Base-by-base conservation (phyloP, 768 basidiomycete genomes). In the Kwoniella newhampshirensis region DNA sequence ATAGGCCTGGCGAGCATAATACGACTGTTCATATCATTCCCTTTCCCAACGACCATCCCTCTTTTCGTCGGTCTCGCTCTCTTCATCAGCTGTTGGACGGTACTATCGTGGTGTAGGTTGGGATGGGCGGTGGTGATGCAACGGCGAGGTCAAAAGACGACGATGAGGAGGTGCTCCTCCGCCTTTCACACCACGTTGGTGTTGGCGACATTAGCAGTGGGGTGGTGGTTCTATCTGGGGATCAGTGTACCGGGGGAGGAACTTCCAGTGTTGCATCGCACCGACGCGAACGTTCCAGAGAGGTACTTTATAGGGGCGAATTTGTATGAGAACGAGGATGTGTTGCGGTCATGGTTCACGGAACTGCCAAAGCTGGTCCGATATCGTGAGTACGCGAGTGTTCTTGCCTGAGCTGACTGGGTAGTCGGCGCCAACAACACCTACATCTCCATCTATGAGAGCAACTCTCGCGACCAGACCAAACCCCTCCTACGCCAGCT, bases 401-500 rank as follows among this genome's bases (percentile, higher is more conserved):
- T 26, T 41, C 25, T n/a, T n/a, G n/a, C n/a, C n/a, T n/a, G n/a
- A 27, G 21, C 26, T 52, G 42, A 20, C 26, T 12, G 32, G 27
- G 9, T 32, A 64, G 63, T 81, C 42, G 81, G 81, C n/a, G 43
- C 67, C 4, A 77, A 78, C 53, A 80, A 81, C 35, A 77, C 79
- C 36, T 81, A 76, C 50, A 75, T 78, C n/a, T 80, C 78, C 30
- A 64, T 80, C 45, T 67, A 80, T 51, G 80, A 81, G 66, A 79
- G 78, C 28, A 67, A 77, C 49, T 79, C 75, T 36, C 53, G 32
- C 26, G 79, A 80, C 59, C 35, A 50, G 25, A 75, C 77, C 0
- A 70, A 77, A 8, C 51, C 68, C 5, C 70, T 78, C 13, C 74
- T 80, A 6, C 59, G 61, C n/a, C 59, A 42, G 7, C 67, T 78